These are phyloP conservation scores for Talaromyces sp. DNA, from an alignment of 2,329 filamentous ascomycete genomes.

Conservation along the genomic window DNA sequence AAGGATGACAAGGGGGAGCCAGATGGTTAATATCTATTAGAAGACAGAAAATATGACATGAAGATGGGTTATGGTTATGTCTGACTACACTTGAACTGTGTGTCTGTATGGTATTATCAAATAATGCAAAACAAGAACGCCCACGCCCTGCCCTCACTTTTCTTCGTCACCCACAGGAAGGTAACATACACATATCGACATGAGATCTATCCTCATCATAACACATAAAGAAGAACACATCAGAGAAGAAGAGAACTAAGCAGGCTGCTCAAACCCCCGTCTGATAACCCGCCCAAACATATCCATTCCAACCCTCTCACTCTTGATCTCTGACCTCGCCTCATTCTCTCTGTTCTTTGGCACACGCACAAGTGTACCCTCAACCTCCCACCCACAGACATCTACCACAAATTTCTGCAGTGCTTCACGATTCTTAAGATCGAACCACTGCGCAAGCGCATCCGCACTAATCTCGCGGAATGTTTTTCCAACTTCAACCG, in stretches of 20 bases:
- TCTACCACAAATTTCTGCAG: conserved; percentile 77
- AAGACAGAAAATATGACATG: background rate
- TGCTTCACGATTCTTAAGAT: conserved; percentile 61
- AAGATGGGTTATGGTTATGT: background rate
- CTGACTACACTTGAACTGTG: background rate
- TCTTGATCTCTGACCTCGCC: conserved; percentile 90
- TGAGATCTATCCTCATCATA: conserved; percentile 16
- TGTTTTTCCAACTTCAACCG: conserved; percentile 76
- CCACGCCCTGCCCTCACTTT: conserved; percentile 18
- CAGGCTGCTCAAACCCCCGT: conserved; percentile 80
- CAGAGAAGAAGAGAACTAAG: conserved; percentile 40
- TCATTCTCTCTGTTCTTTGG: conserved; percentile 96
- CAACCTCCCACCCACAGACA: conserved; percentile 82
- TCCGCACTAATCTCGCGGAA: conserved; percentile 69
- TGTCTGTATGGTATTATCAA: background rate
- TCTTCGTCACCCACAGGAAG: conserved; percentile 3
- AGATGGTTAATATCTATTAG: conserved; percentile 15
- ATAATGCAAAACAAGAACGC: conserved; percentile 15
- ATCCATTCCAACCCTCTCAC: conserved; percentile 74
- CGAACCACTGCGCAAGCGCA: conserved; percentile 72
- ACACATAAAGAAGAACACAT: conserved; percentile 16
- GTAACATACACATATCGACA: conserved; percentile 14
- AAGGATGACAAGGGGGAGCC: conserved; percentile 39
- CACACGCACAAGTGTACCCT: conserved; percentile 62
- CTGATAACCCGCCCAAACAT: conserved; percentile 65